Percentiles rank a stretch among this genome's conserved stretches.
phyloP scores from a whole-genome alignment of 345 rosid genomes.

The Camelina laxa region DNA sequence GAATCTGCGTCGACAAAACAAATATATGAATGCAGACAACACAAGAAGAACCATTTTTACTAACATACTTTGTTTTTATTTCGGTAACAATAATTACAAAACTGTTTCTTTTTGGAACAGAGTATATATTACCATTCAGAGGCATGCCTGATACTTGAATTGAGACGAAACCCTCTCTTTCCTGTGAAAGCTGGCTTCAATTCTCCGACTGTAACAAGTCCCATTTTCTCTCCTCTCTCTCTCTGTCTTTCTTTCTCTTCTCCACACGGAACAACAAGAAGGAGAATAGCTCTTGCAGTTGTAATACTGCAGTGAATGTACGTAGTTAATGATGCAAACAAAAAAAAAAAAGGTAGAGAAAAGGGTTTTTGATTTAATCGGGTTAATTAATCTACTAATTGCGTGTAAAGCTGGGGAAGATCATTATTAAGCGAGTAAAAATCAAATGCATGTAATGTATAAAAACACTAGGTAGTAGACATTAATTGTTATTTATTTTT shows the following conservation, averaged over 20 bases:
- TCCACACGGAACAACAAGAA: neutral
- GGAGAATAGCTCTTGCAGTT: conserved; percentile 26
- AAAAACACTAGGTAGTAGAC: no score
- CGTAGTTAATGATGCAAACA: conserved; percentile 34
- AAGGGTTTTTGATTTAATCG: neutral
- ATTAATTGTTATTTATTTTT: no score
- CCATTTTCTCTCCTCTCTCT: conserved; percentile 58
- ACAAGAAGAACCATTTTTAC: conserved; percentile 25
- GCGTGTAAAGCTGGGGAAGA: conserved; percentile 43
- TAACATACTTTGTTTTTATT: neutral
- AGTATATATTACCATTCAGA: conserved; percentile 77
- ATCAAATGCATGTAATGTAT: conserved; percentile 27
- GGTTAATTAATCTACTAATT: conserved; percentile 34
- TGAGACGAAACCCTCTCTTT: conserved; percentile 87
- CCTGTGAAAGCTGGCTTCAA: conserved; percentile 84
- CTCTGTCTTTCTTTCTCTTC: conserved; percentile 33
- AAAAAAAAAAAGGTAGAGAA: conserved; percentile 17
- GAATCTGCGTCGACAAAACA: neutral
- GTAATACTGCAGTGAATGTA: conserved; percentile 28
- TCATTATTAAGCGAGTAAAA: conserved; percentile 30
- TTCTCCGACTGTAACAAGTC: conserved; percentile 77
- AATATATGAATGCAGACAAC: conserved; percentile 17
- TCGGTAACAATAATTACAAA: conserved; percentile 13
- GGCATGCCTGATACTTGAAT: conserved; percentile 90
- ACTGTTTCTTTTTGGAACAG: conserved; percentile 2